Conservation (phyloP, 164 flowering plant genomes). For the Akebia trifoliata region DNA sequence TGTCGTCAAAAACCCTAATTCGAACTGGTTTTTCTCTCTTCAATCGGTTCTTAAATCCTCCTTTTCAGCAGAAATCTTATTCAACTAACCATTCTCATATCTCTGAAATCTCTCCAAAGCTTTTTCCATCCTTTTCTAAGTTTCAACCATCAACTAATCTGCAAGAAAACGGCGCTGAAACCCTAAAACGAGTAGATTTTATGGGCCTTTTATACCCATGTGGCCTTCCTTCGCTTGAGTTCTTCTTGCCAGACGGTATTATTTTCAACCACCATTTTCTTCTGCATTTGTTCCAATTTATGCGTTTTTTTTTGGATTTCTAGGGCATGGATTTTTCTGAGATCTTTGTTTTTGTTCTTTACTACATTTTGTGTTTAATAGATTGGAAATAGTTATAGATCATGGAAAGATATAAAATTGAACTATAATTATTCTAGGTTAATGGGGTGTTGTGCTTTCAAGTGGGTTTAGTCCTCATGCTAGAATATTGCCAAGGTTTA, state of each 20-base stretch:
- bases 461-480: too few relatives aligned
- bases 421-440: too few relatives aligned
- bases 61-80: neutral
- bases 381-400: too few relatives aligned
- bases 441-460: too few relatives aligned
- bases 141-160: neutral
- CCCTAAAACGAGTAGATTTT: neutral
- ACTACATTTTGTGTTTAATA: too few relatives aligned
- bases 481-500: too few relatives aligned
- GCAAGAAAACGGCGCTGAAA: neutral
- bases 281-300: too few relatives aligned
- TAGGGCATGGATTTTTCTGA: too few relatives aligned
- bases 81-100: neutral
- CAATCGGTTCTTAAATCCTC: conserved; percentile 5
- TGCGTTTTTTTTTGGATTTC: too few relatives aligned
- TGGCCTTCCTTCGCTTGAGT: neutral
- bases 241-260: neutral
- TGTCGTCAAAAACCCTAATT: conserved; percentile 5
- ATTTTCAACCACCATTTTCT: neutral
- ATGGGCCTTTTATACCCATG: neutral
- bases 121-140: too few relatives aligned
- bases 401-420: too few relatives aligned
- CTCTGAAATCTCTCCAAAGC: neutral
- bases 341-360: too few relatives aligned
- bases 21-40: conserved; percentile 2